A percentile compares a stretch with the other conserved stretches of the same genome.
phyloP scores from a whole-genome alignment of 768 basidiomycete species.

The Russula emetica region DNA sequence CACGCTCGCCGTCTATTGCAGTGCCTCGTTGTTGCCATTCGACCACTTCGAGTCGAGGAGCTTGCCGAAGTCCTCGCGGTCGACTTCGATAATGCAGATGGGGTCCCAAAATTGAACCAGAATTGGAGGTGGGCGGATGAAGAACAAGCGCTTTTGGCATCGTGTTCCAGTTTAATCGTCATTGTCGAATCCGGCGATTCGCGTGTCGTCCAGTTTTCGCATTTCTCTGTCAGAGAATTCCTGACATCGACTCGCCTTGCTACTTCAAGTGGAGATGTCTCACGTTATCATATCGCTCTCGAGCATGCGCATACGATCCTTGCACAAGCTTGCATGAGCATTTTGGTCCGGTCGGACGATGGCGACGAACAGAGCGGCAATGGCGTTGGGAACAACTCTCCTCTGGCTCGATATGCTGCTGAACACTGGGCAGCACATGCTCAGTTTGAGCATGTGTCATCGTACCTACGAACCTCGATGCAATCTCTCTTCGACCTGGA shows the following conservation, averaged over 20 bases:
- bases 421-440: background rate
- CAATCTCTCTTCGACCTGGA: too few species aligned
- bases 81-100: background rate
- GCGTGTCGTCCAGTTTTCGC: background rate
- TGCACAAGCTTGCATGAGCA: background rate
- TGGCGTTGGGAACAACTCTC: background rate
- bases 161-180: background rate
- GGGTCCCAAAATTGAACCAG: background rate
- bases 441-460: too few species aligned
- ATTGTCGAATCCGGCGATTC: background rate
- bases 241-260: background rate
- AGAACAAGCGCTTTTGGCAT: background rate
- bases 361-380: too few species aligned
- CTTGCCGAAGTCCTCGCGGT: background rate
- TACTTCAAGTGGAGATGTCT: background rate
- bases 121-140: background rate
- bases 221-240: background rate
- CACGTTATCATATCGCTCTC: background rate
- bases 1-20: background rate
- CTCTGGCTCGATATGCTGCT: background rate
- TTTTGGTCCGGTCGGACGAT: background rate
- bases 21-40: background rate
- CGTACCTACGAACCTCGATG: too few species aligned
- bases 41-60: background rate
- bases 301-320: background rate